These are phyloP conservation scores for Begonia loranthoides DNA, from an alignment of 306 rosid species.

Conservation along the genomic window DNA sequence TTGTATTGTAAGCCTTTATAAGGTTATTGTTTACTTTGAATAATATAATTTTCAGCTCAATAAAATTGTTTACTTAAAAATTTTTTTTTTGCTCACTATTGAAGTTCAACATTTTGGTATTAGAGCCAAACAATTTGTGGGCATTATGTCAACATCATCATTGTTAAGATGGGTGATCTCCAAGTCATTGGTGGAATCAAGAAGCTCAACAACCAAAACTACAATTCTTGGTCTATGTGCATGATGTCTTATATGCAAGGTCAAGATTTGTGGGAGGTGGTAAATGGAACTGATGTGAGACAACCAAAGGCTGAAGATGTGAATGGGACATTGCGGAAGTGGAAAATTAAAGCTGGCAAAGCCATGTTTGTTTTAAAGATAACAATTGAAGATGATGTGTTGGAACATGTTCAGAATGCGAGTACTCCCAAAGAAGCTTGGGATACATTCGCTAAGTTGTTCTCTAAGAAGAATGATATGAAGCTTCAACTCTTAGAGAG, in stretches of 20 bases:
- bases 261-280: slow-evolving; percentile 2
- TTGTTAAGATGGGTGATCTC: neutral
- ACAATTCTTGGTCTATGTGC: neutral
- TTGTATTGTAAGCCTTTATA: too few relatives aligned
- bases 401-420: slow-evolving; percentile 1
- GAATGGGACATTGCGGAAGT: too few relatives aligned
- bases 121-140: too few relatives aligned
- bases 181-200: slow-evolving; percentile 4
- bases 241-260: slow-evolving; percentile 3
- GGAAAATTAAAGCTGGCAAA: slow-evolving; percentile 5
- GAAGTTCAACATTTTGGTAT: neutral
- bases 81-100: too few relatives aligned
- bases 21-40: too few relatives aligned
- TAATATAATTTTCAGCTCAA: too few relatives aligned
- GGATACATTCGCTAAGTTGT: neutral
- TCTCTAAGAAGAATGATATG: slow-evolving; percentile 1
- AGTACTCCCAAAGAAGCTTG: slow-evolving; percentile 5
- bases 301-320: neutral
- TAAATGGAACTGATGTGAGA: neutral
- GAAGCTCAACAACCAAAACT: slow-evolving; percentile 1
- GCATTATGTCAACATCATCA: too few relatives aligned
- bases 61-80: too few relatives aligned
- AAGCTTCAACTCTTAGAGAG: neutral
- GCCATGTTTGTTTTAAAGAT: neutral
- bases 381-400: slow-evolving; percentile 3